Conservation (phyloP, 352 stramenopile genomes). For the Phytophthora pistaciae region DNA sequence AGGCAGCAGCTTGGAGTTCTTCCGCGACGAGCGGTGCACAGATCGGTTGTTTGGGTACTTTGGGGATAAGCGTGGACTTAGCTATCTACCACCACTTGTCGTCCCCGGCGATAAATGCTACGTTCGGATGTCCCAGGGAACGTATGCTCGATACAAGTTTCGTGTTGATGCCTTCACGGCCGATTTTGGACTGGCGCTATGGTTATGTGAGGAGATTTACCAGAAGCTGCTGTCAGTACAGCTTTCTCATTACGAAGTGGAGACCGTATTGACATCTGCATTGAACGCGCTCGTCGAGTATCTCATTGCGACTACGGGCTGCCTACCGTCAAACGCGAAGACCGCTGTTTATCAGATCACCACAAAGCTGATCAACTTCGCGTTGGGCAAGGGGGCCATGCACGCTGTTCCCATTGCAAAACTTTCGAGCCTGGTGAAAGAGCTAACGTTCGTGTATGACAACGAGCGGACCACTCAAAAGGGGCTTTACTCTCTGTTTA, state of each 20-base stretch:
- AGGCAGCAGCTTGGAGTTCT: constrained; percentile 79
- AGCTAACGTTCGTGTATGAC: constrained; percentile 67
- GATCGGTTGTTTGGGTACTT: constrained; percentile 81
- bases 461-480: constrained; percentile 75
- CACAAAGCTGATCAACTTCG: constrained; percentile 76
- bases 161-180: constrained; percentile 72
- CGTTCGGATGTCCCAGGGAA: constrained; percentile 64
- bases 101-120: constrained; percentile 72
- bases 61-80: constrained; percentile 75
- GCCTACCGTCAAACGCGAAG: constrained; percentile 54
- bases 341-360: constrained; percentile 63
- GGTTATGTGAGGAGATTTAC: constrained; percentile 76
- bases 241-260: constrained; percentile 69
- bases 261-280: constrained; percentile 62
- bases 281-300: constrained; percentile 63
- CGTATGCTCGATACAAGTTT: constrained; percentile 86
- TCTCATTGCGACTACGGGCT: constrained; percentile 40
- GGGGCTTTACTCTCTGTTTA: constrained; percentile 68
- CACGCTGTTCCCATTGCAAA: constrained; percentile 69
- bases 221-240: constrained; percentile 59
- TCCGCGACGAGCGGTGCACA: constrained; percentile 66
- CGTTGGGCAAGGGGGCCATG: constrained; percentile 58
- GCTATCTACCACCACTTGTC: constrained; percentile 69
- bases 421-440: constrained; percentile 57
- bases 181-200: constrained; percentile 79